Percentiles rank a stretch among this genome's conserved stretches.
Evolutionary conservation across 2,329 filamentous ascomycete species (phyloP).

Genomic region (Monosporascus sp.): DNA sequence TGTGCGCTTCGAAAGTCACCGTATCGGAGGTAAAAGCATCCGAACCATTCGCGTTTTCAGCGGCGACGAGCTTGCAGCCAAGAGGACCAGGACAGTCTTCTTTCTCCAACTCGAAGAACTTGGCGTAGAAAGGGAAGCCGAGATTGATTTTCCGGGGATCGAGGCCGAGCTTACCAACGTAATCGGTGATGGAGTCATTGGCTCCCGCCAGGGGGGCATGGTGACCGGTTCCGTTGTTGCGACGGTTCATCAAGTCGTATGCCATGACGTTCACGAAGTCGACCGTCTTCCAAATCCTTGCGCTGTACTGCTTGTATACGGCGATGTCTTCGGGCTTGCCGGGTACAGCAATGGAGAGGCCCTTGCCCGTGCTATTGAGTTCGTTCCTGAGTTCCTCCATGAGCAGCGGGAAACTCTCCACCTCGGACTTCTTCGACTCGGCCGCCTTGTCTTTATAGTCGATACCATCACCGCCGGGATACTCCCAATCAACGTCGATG

Average conservation of each 20-base stretch:
- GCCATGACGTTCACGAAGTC: slow-evolving; percentile 68
- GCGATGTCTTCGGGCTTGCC: slow-evolving; percentile 60
- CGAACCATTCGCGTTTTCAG: slow-evolving; percentile 52
- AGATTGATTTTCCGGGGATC: slow-evolving; percentile 48
- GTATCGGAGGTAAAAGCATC: slow-evolving; percentile 52
- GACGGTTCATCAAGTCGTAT: slow-evolving; percentile 68
- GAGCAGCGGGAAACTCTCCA: slow-evolving; percentile 56
- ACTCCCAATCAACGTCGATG: slow-evolving; percentile 63
- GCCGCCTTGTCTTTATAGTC: slow-evolving; percentile 63
- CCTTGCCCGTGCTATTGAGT: slow-evolving; percentile 47
- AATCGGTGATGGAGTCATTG: slow-evolving; percentile 35
- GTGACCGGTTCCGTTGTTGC: slow-evolving; percentile 56
- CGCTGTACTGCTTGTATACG: slow-evolving; percentile 56
- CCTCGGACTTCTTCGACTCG: slow-evolving; percentile 50
- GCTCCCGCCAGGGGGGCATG: slow-evolving; percentile 52
- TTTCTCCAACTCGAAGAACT: slow-evolving; percentile 50
- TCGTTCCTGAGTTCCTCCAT: slow-evolving; percentile 52
- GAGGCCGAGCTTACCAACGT: slow-evolving; percentile 36
- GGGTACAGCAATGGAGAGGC: slow-evolving; percentile 63
- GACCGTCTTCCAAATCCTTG: slow-evolving; percentile 52
- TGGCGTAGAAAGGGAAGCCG: slow-evolving; percentile 59
- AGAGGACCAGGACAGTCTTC: slow-evolving; percentile 36
- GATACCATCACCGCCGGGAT: slow-evolving; percentile 56
- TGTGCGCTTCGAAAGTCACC: slow-evolving; percentile 45
- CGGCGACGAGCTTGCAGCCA: slow-evolving; percentile 46